Evolutionary conservation across 768 basidiomycete species (phyloP).

Genomic region (Termitomyces sp.): DNA sequence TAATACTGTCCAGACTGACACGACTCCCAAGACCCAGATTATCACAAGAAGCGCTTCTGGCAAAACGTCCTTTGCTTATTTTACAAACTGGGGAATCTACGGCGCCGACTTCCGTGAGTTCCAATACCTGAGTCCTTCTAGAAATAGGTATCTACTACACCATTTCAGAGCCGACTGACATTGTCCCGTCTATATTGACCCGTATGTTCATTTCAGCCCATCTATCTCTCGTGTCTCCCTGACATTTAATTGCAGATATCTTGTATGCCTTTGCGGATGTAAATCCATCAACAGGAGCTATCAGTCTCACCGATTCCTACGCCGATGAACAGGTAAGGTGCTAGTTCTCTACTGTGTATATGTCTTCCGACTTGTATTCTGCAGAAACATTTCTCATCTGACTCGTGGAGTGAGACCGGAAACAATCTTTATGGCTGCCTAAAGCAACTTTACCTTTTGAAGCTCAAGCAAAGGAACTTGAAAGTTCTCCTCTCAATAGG

Average conservation of each 20-base stretch:
- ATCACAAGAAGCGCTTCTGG: slow-evolving; percentile 34
- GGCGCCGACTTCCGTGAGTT: slow-evolving; percentile 55
- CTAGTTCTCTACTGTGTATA: not conserved
- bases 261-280: slow-evolving; percentile 80
- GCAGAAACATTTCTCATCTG: no score
- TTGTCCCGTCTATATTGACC: slow-evolving; percentile 53
- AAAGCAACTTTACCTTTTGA: no score
- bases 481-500: no score
- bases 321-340: slow-evolving; percentile 59
- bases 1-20: slow-evolving; percentile 25
- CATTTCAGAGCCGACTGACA: slow-evolving; percentile 54
- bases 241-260: slow-evolving; percentile 35
- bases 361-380: slow-evolving; percentile 8
- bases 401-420: no score
- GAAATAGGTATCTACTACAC: slow-evolving; percentile 1
- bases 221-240: not conserved
- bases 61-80: slow-evolving; percentile 44
- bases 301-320: slow-evolving; percentile 65
- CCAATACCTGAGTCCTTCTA: not conserved
- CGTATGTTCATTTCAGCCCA: slow-evolving; percentile 33
- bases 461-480: no score
- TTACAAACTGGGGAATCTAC: slow-evolving; percentile 64
- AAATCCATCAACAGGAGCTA: slow-evolving; percentile 50
- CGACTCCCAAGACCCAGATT: slow-evolving; percentile 28
- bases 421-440: no score